Evolutionary conservation across 306 rosid genomes (phyloP), one percentile per base, ranked within the genome.

Genomic region (Cicer arietinum): DNA sequence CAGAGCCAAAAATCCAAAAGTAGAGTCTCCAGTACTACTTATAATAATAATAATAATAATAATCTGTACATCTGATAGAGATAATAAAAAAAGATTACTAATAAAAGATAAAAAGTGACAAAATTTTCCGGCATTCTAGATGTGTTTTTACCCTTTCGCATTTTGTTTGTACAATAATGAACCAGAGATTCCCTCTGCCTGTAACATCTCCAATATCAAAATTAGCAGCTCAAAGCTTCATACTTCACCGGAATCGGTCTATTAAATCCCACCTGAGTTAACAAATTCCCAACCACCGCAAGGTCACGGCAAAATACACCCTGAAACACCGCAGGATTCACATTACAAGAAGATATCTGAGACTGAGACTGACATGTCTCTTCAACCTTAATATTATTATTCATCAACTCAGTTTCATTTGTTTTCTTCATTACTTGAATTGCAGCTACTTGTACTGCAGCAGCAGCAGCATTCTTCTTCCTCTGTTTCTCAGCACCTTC

Each of bases 261-360:
- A 77, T 92, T 92, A 57, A 89, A 84, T 30, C 97, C 92, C 18
- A 60, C 97, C 72, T 88, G 97, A 1, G 98, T 84, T 4, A 95
- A 87, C 82, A 95, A 43, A 81, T 52, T 90, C 42, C 99, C 99
- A 7, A 95, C 99, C 47, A 71, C 91, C 0, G 98, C 82, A 14
- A 95, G 64, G 54, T 95, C 99, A 5, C 99, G 86, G 88, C 98
- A 95, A 72, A 95, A 95, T 39, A 89, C 96, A 17, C 99, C 99
- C 68, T 92, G 97, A 75, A 85, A 92, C 46, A 85, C 76, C 0
- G 88, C 83, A 0, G 84, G 69, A 69, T 79, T 84, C 6, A 71
- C 79, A 2, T 81, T 64, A 7, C 83, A 67, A 41, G 90, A 61
- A 6, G 89, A 52, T 41, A 79, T 63, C 37, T 45, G 52, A 4